Conservation (phyloP, 345 rosid genomes). For the Gossypium australe region DNA sequence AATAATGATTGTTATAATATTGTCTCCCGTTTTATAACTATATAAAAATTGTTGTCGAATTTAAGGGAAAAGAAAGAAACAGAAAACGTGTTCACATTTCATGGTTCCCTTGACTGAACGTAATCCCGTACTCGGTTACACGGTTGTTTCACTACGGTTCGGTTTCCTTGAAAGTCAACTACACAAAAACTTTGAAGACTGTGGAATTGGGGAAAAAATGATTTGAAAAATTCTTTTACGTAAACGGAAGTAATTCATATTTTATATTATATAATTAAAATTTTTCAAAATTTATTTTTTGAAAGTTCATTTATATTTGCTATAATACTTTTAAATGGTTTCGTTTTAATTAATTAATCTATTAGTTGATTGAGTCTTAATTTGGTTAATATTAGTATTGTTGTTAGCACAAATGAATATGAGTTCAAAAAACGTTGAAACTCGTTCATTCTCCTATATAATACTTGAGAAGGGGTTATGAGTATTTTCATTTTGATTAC, state of each 20-base stretch:
- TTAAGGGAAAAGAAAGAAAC: background rate
- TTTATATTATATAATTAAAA: too few species aligned
- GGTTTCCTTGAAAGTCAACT: background rate
- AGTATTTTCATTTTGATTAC: too few species aligned
- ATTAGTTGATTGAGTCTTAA: too few species aligned
- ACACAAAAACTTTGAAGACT: background rate
- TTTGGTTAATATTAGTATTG: too few species aligned
- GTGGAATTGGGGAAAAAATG: background rate
- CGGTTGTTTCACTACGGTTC: background rate
- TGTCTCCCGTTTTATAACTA: background rate
- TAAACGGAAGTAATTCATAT: background rate
- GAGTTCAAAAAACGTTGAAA: too few species aligned
- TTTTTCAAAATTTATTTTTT: too few species aligned
- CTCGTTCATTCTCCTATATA: fast-evolving
- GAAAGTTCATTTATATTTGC: too few species aligned
- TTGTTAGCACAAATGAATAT: too few species aligned
- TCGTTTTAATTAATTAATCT: too few species aligned
- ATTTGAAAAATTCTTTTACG: background rate
- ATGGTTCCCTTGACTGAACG: background rate
- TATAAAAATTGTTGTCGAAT: background rate
- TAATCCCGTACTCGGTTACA: background rate
- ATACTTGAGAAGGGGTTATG: too few species aligned
- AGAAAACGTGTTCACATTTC: background rate
- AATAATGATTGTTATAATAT: background rate
- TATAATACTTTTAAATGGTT: too few species aligned